These are phyloP conservation scores for Pseudodiploospora longispora DNA, from an alignment of 2,329 filamentous ascomycete species.

Conservation along the genomic window DNA sequence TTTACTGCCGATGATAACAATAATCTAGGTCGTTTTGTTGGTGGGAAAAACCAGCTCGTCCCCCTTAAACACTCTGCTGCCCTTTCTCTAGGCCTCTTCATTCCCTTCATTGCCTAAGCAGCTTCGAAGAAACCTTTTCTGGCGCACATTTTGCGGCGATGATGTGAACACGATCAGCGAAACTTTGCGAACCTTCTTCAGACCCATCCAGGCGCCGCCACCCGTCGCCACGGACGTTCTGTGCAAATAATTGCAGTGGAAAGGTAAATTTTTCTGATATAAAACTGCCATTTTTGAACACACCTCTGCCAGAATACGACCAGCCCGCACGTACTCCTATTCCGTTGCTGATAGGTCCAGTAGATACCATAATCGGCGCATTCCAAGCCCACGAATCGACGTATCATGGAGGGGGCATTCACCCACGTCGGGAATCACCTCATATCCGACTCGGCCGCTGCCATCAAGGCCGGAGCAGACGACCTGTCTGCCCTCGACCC, in stretches of 20 bases:
- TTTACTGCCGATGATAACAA: conserved; percentile 8
- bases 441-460: conserved; percentile 73
- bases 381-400: conserved; percentile 6
- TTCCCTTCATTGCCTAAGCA: not conserved
- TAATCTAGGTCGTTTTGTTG: conserved; percentile 17
- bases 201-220: conserved; percentile 17
- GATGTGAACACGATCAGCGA: conserved; percentile 28
- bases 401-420: conserved; percentile 75
- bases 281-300: too few relatives aligned
- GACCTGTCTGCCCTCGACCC: conserved; percentile 61
- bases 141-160: conserved; percentile 25
- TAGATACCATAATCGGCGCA: not conserved
- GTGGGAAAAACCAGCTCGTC: conserved; percentile 16
- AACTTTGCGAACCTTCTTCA: conserved; percentile 19
- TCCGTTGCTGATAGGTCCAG: too few relatives aligned
- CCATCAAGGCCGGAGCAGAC: conserved; percentile 82
- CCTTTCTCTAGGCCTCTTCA: conserved; percentile 6
- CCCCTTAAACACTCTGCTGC: conserved; percentile 9
- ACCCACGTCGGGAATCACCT: conserved; percentile 82
- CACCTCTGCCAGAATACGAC: too few relatives aligned
- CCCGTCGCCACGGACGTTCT: conserved; percentile 11
- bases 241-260: not conserved
- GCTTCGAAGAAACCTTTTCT: conserved; percentile 1
- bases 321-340: too few relatives aligned
- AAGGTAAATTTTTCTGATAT: too few relatives aligned